Conservation (phyloP, 257 asterid genomes). For the Thymus mandschuricus region DNA sequence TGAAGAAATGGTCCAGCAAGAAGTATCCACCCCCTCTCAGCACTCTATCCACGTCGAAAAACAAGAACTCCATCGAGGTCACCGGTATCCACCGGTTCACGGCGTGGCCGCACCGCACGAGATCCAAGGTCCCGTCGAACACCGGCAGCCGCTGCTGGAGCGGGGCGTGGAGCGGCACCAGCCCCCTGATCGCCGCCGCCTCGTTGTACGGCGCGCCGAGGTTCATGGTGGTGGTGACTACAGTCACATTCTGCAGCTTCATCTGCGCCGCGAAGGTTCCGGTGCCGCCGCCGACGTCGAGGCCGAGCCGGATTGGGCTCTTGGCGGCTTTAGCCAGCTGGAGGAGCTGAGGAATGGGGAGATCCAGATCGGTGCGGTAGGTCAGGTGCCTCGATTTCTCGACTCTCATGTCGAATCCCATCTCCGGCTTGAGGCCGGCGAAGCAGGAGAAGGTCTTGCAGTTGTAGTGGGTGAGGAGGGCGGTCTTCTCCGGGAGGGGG, state of each 20-base stretch:
- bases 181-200: conserved; percentile 85
- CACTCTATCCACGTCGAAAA: conserved; percentile 88
- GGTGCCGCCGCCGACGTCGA: conserved; percentile 90
- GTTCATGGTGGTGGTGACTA: conserved; percentile 86
- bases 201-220: conserved; percentile 86
- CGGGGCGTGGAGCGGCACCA: conserved; percentile 81
- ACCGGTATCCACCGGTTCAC: conserved; percentile 93
- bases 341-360: conserved; percentile 77
- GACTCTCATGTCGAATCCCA: conserved; percentile 80
- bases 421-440: conserved; percentile 52
- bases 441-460: conserved; percentile 85
- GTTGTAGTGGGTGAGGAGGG: conserved; percentile 51
- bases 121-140: conserved; percentile 89
- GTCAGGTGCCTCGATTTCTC: conserved; percentile 61
- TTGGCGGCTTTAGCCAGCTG: conserved; percentile 56
- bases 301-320: conserved; percentile 59
- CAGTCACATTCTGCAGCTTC: conserved; percentile 83
- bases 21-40: conserved; percentile 91
- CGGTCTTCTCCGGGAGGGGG: conserved; percentile 63
- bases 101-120: conserved; percentile 89
- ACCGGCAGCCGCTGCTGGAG: conserved; percentile 95
- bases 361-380: conserved; percentile 84
- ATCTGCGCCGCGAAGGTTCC: conserved; percentile 95
- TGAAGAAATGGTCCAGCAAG: conserved; percentile 80
- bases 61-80: conserved; percentile 72